Evolutionary conservation across 495 filamentous ascomycete species (phyloP), one percentile per base, ranked within the genome.

Genomic region (Penicillium paxilli): DNA sequence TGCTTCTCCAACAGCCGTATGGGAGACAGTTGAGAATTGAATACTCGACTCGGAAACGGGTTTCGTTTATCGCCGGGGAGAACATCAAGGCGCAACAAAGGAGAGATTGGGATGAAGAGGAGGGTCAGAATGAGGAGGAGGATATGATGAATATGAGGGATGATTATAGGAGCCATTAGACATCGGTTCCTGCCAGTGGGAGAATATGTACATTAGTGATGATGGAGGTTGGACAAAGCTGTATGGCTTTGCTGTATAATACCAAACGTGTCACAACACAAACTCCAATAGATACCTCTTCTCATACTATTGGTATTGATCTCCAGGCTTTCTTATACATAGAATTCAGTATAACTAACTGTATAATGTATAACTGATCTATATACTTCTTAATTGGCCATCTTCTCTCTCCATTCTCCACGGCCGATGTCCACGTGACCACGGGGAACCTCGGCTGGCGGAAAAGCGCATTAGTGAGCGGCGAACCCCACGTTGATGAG

Each of bases 21-120:
- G 89, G 86, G 40, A 80, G 92, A 40, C 60, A 60, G 10, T 71
- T 98, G 58, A 77, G 75, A 24, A 51, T 96, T 6, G 87, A 91
- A 65, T 96, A 67, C 71, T 73, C 76, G 30, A 44, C 54, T 19
- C 55, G 38, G 16, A 66, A 56, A 35, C 45, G 26, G 28, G 51
- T 54, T 23, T 22, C 19, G 3, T 42, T 42, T 23, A 23, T 42
- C 7, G 17, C 40, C 8, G 40, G 40, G 40, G 40, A 42, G 10
- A 42, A 42, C n/a, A 9, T 42, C 11, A 42, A 42, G 40, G 21
- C 21, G 1, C 19, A 23, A 20, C 10, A 17, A 17, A 46, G 45
- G 50, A 49, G 50, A 41, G 47, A 47, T 0, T 51, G 28, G 49
- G 38, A 16, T 23, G 47, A 41, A 30, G 14, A 20, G 17, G 19